A percentile compares a stretch with the other conserved stretches of the same genome.
Evolutionary conservation across 2,329 filamentous ascomycete genomes (phyloP).

Genomic region (Diaporthe ilicicola): DNA sequence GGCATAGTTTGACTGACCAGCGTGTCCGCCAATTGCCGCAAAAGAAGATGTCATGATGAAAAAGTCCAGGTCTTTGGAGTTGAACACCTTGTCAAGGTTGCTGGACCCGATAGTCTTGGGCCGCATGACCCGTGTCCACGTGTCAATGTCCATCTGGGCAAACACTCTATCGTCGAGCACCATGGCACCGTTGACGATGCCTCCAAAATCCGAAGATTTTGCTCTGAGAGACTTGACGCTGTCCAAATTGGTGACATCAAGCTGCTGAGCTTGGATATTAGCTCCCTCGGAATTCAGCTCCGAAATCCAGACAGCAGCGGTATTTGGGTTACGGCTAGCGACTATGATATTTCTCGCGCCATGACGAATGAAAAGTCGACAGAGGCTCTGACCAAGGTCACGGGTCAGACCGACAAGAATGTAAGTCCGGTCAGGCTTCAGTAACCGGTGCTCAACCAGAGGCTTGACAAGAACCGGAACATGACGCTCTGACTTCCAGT

Average conservation of each 20-base stretch:
- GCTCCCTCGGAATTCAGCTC: slow-evolving; percentile 41
- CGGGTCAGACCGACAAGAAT: slow-evolving; percentile 51
- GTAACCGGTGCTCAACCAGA: slow-evolving; percentile 36
- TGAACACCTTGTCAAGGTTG: slow-evolving; percentile 50
- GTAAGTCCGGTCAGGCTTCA: slow-evolving; percentile 48
- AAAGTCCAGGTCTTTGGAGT: slow-evolving; percentile 47
- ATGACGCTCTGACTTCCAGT: slow-evolving; percentile 49
- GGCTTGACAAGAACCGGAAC: slow-evolving; percentile 39
- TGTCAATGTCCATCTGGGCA: slow-evolving; percentile 49
- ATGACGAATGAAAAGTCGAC: slow-evolving; percentile 46
- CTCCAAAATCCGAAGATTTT: slow-evolving; percentile 45
- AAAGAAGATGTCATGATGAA: slow-evolving; percentile 58
- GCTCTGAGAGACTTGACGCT: slow-evolving; percentile 42
- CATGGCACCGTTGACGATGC: slow-evolving; percentile 55
- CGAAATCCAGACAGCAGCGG: slow-evolving; percentile 42
- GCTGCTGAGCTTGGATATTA: slow-evolving; percentile 36
- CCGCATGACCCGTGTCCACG: slow-evolving; percentile 47
- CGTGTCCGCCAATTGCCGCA: slow-evolving; percentile 53
- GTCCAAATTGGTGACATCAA: slow-evolving; percentile 42
- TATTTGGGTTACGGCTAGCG: slow-evolving; percentile 48
- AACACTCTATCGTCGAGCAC: slow-evolving; percentile 54
- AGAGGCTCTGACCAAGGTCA: slow-evolving; percentile 55
- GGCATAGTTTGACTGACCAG: slow-evolving; percentile 55
- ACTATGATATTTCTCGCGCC: slow-evolving; percentile 51
- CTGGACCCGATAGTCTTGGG: slow-evolving; percentile 51